These are phyloP conservation scores for Fusarium tanahbumbuense DNA, from an alignment of 2,329 filamentous ascomycete species.

Conservation along the genomic window DNA sequence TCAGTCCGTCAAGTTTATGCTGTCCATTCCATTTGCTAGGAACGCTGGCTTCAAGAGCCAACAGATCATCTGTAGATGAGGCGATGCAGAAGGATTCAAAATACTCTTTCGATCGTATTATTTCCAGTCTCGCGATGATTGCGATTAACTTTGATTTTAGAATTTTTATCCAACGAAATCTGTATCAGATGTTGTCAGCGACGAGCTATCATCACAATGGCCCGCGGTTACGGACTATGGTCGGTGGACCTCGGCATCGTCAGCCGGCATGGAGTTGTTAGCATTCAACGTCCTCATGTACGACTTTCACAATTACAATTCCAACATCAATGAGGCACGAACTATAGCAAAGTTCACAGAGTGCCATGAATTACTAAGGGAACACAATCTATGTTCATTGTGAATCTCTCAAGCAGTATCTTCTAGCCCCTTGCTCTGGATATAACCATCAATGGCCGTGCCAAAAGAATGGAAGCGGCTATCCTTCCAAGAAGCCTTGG, in stretches of 20 bases:
- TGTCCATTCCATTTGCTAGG: not conserved
- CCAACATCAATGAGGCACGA: not conserved
- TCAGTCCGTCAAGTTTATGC: not conserved
- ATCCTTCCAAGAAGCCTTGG: constrained; percentile 49
- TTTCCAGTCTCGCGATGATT: not conserved
- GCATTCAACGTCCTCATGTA: not conserved
- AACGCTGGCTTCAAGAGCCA: not conserved
- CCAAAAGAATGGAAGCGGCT: constrained; percentile 41
- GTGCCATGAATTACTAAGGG: not conserved
- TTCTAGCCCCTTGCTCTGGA: not conserved
- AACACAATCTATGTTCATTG: not conserved
- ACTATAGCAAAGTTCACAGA: not conserved
- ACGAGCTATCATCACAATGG: not conserved
- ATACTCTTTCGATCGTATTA: not conserved
- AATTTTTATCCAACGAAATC: not conserved
- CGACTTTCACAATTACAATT: not conserved
- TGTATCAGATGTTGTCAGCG: not conserved
- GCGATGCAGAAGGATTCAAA: not conserved
- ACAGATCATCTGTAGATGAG: not conserved
- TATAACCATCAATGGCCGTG: constrained; percentile 9
- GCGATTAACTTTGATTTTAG: not conserved
- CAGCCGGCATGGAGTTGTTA: constrained; percentile 5
- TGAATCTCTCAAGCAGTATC: not conserved
- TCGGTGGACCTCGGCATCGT: constrained; percentile 33
- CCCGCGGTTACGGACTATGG: not conserved